Conservation (phyloP, 2,329 filamentous ascomycete genomes). For the Aureobasidium namibiae region DNA sequence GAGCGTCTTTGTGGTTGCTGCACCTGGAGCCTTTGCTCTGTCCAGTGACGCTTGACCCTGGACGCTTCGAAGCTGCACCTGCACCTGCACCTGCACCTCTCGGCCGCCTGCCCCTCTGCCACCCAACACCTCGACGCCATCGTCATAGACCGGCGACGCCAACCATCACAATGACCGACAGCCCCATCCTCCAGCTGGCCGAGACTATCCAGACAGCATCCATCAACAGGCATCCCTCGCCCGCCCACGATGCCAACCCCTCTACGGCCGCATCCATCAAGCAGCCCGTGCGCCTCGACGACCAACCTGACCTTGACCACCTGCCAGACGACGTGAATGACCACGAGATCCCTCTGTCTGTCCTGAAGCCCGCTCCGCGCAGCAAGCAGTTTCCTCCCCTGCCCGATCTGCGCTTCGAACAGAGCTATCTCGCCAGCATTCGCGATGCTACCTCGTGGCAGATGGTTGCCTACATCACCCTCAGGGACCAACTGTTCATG, state of each 20-base stretch:
- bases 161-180: constrained; percentile 21
- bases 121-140: too few species aligned
- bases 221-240: constrained; percentile 64
- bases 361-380: constrained; percentile 49
- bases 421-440: constrained; percentile 92
- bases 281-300: constrained; percentile 46
- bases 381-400: constrained; percentile 57
- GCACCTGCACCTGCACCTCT: too few species aligned
- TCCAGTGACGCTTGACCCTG: too few species aligned
- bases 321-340: constrained; percentile 42
- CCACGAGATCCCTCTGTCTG: constrained; percentile 61
- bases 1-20: neutral
- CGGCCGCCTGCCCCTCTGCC: too few species aligned
- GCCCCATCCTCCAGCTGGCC: constrained; percentile 49
- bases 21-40: too few species aligned
- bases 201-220: constrained; percentile 74
- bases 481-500: constrained; percentile 82
- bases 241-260: constrained; percentile 69
- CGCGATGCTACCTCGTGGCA: constrained; percentile 70
- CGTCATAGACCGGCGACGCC: neutral
- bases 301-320: constrained; percentile 22
- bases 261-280: constrained; percentile 64
- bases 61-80: too few species aligned
- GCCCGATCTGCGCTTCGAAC: constrained; percentile 86
- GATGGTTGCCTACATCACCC: constrained; percentile 73